Evolutionary conservation across 371 early-diverging fungal genomes (phyloP), one percentile per base, ranked within the genome.

Genomic region (Chytridiales sp.): DNA sequence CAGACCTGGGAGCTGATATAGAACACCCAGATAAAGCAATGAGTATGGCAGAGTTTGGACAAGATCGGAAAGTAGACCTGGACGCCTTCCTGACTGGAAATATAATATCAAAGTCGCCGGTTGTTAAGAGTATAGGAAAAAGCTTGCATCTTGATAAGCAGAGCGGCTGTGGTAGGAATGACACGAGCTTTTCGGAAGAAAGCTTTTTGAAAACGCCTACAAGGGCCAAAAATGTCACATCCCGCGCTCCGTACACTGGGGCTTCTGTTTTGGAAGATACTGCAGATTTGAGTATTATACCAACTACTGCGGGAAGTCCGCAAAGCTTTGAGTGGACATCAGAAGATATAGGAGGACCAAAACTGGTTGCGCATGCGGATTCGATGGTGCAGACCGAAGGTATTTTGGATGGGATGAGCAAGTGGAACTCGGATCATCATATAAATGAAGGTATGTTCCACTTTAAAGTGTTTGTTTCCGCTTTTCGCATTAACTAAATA

Each of bases 71-170:
- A 27, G 30, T 48, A 15, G 48, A 48, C 26, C 26, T 48, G 21
- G 57, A 62, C 22, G 63, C 63, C 31, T 62, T 62, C 49, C 41
- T 62, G n/a, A 27, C 63, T 19, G 50, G 63, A 11, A n/a, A n/a
- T n/a, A n/a, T n/a, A n/a, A n/a, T n/a, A n/a, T n/a, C n/a, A n/a
- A n/a, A n/a, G n/a, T n/a, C n/a, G n/a, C n/a, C n/a, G n/a, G n/a
- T n/a, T n/a, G n/a, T n/a, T n/a, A n/a, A n/a, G n/a, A n/a, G n/a
- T n/a, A n/a, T n/a, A n/a, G n/a, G n/a, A n/a, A n/a, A n/a, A n/a
- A n/a, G n/a, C n/a, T n/a, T n/a, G n/a, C n/a, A n/a, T n/a, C n/a
- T n/a, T n/a, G n/a, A n/a, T n/a, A n/a, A n/a, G n/a, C n/a, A n/a
- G n/a, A n/a, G n/a, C n/a, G n/a, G n/a, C n/a, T n/a, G n/a, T n/a